A percentile compares a stretch with the other conserved stretches of the same genome.
Evolutionary conservation across 768 basidiomycete genomes (phyloP).

Genomic region (Suillus weaverae): DNA sequence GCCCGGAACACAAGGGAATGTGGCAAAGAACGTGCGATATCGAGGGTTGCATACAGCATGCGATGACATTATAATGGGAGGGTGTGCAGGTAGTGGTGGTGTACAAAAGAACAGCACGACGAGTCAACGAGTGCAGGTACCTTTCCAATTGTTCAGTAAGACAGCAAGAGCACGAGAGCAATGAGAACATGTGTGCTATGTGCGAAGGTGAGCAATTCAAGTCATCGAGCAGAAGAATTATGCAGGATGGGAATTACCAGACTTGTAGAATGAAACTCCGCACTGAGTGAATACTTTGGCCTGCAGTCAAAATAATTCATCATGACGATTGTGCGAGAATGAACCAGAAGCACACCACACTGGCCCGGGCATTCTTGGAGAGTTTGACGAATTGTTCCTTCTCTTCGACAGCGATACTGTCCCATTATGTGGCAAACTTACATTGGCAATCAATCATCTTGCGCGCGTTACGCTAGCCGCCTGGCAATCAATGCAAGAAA

Average conservation of each 20-base stretch:
- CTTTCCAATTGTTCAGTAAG: not conserved
- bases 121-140: not conserved
- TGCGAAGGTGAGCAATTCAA: not conserved
- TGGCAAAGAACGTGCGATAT: not conserved
- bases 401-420: not conserved
- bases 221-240: not conserved
- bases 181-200: not conserved
- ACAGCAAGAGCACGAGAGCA: no score
- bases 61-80: not conserved
- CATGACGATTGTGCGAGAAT: not conserved
- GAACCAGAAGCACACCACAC: not conserved
- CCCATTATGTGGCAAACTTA: not conserved
- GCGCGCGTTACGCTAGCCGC: not conserved
- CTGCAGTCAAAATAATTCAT: not conserved
- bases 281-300: not conserved
- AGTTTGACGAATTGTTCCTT: not conserved
- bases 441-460: not conserved
- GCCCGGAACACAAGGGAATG: not conserved
- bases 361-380: not conserved
- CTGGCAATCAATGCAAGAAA: not conserved
- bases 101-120: not conserved
- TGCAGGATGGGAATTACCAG: not conserved
- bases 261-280: not conserved
- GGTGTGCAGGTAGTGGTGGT: not conserved
- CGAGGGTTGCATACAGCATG: not conserved